Percentiles rank a stretch among this genome's conserved stretches.
These are phyloP conservation scores for Aphanomyces invadans DNA, from an alignment of 352 stramenopile genomes.

Conservation along the genomic window DNA sequence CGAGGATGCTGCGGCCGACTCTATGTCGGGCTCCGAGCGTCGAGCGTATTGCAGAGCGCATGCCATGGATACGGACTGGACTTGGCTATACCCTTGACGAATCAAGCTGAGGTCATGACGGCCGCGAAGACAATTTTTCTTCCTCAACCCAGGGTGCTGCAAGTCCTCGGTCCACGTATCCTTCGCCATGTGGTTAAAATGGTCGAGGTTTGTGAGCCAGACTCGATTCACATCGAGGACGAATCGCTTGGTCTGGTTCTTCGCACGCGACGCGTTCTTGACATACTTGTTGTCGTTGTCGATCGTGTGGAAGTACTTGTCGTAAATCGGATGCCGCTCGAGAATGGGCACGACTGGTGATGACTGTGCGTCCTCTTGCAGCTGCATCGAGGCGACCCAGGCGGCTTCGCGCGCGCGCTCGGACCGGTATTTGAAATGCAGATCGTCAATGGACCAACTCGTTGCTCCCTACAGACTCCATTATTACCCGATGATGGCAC, in stretches of 20 bases:
- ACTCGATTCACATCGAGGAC: conserved; percentile 85
- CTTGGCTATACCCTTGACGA: conserved; percentile 60
- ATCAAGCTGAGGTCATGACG: conserved; percentile 53
- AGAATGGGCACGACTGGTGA: conserved; percentile 44
- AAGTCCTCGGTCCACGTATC: neutral
- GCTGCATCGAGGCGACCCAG: conserved; percentile 41
- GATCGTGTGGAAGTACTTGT: conserved; percentile 47
- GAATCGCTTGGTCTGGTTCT: conserved; percentile 74
- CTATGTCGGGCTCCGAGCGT: too few relatives aligned
- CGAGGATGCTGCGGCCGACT: too few relatives aligned
- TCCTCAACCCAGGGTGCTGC: neutral
- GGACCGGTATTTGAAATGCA: conserved; percentile 74
- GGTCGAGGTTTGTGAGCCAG: conserved; percentile 87
- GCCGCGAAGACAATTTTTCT: conserved; percentile 29
- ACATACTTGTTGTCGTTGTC: conserved; percentile 64
- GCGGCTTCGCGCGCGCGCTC: conserved; percentile 58
- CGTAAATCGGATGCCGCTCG: conserved; percentile 57
- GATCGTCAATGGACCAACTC: conserved; percentile 71
- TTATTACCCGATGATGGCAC: too few relatives aligned
- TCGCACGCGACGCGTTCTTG: conserved; percentile 47
- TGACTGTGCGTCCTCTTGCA: conserved; percentile 32
- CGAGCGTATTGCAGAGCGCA: conserved; percentile 48
- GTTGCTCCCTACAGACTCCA: conserved; percentile 47
- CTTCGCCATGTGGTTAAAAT: conserved; percentile 52
- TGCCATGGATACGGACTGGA: conserved; percentile 59